phyloP scores from a whole-genome alignment of 106 monocot species.

The Allium sativum region DNA sequence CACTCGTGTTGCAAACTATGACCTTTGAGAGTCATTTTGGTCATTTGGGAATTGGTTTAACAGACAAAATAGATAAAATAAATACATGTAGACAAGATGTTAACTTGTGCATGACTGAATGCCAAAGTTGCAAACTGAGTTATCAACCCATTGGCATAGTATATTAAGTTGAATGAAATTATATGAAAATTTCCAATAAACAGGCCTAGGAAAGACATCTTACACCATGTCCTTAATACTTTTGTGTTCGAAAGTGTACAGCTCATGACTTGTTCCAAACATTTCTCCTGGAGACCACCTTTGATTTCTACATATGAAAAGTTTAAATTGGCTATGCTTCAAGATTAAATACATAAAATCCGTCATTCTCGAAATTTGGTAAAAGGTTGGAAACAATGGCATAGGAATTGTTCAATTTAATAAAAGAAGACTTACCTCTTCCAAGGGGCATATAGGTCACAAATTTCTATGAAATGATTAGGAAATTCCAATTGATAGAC shows the following conservation, averaged over 20 bases:
- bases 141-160: neutral
- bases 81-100: neutral
- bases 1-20: neutral
- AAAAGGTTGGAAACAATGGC: neutral
- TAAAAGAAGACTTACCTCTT: slow-evolving; percentile 11
- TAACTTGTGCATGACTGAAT: neutral
- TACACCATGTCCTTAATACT: neutral
- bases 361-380: too few species aligned
- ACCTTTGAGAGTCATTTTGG: neutral
- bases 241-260: neutral
- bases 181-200: neutral
- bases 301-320: too few species aligned
- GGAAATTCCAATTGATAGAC: slow-evolving; percentile 19
- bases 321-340: neutral
- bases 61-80: neutral
- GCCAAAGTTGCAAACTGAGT: neutral
- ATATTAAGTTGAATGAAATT: neutral
- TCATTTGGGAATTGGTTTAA: neutral
- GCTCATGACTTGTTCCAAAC: neutral
- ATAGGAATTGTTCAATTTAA: neutral
- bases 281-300: neutral
- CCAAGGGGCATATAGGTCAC: slow-evolving; percentile 13
- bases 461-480: slow-evolving; percentile 37
- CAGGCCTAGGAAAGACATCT: neutral
- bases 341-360: neutral